phyloP scores from a whole-genome alignment of 2,329 filamentous ascomycete species.

The Fusarium sp. region DNA sequence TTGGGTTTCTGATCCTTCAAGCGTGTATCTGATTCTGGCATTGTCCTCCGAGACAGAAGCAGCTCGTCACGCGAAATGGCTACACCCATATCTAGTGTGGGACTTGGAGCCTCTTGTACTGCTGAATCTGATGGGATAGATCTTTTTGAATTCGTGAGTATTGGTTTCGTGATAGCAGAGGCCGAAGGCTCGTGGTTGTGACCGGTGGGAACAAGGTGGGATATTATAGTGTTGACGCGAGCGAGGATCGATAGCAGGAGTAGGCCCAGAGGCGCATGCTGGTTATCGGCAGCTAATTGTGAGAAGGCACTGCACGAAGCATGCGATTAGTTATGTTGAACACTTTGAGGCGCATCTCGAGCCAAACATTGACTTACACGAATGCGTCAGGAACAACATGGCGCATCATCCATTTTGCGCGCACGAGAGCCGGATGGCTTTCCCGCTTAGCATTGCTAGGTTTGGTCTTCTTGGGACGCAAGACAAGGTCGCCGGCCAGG shows the following conservation, averaged over 20 bases:
- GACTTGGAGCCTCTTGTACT: background rate
- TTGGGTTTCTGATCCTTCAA: slow-evolving; percentile 2
- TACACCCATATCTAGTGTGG: slow-evolving; percentile 48
- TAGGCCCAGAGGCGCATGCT: slow-evolving; percentile 79
- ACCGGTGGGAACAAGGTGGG: slow-evolving; percentile 50
- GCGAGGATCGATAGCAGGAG: slow-evolving; percentile 75
- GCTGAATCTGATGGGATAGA: background rate
- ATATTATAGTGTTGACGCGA: slow-evolving; percentile 64
- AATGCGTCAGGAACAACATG: slow-evolving; percentile 54
- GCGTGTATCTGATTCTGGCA: slow-evolving; percentile 3
- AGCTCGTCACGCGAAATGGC: slow-evolving; percentile 49
- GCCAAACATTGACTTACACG: slow-evolving; percentile 49
- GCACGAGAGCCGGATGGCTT: slow-evolving; percentile 32
- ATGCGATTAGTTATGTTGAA: slow-evolving; percentile 10
- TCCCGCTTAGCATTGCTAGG: slow-evolving; percentile 13
- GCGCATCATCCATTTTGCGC: slow-evolving; percentile 50
- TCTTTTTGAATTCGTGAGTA: background rate
- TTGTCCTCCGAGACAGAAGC: slow-evolving; percentile 12
- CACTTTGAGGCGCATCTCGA: background rate
- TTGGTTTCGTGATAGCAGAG: background rate
- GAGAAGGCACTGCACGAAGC: slow-evolving; percentile 69
- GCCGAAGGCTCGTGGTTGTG: slow-evolving; percentile 1
- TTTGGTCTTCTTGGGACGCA: slow-evolving; percentile 30
- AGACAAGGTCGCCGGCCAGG: slow-evolving; percentile 57
- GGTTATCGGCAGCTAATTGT: slow-evolving; percentile 77